A percentile compares a stretch with the other conserved stretches of the same genome.
Evolutionary conservation across 805 yeast genomes (phyloP).

Genomic region (Kodamaea kaohsiungensis): DNA sequence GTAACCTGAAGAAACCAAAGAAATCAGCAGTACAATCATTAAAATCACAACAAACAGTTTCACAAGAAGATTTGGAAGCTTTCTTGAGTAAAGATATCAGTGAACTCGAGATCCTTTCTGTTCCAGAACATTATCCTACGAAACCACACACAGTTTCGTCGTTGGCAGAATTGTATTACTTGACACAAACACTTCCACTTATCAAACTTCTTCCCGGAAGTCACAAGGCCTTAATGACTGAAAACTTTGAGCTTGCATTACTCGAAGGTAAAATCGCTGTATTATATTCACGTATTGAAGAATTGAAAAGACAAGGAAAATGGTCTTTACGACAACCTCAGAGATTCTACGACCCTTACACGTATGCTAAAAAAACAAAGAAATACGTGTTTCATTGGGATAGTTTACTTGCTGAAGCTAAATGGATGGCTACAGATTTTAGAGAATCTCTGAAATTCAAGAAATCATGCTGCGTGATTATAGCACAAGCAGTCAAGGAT

Average conservation of each 20-base stretch:
- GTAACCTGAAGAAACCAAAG: not conserved
- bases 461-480: conserved; percentile 63
- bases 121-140: conserved; percentile 45
- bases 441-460: conserved; percentile 70
- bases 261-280: conserved; percentile 92
- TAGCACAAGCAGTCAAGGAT: conserved; percentile 74
- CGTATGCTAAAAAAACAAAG: conserved; percentile 20
- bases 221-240: conserved; percentile 84
- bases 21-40: conserved; percentile 16
- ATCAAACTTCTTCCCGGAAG: conserved; percentile 79
- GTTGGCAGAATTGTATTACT: conserved; percentile 80
- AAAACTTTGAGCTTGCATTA: conserved; percentile 78
- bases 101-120: conserved; percentile 37
- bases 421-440: conserved; percentile 81
- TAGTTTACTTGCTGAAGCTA: conserved; percentile 68
- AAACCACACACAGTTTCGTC: conserved; percentile 50
- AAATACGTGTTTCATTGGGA: conserved; percentile 68
- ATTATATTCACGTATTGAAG: conserved; percentile 87
- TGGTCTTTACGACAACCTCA: conserved; percentile 92
- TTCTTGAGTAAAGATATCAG: conserved; percentile 26
- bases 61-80: conserved; percentile 22
- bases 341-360: conserved; percentile 66
- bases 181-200: conserved; percentile 85
- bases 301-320: conserved; percentile 77
- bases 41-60: conserved; percentile 21